Base-by-base conservation (phyloP, 2,329 filamentous ascomycete species). In the Fusarium sp. region DNA sequence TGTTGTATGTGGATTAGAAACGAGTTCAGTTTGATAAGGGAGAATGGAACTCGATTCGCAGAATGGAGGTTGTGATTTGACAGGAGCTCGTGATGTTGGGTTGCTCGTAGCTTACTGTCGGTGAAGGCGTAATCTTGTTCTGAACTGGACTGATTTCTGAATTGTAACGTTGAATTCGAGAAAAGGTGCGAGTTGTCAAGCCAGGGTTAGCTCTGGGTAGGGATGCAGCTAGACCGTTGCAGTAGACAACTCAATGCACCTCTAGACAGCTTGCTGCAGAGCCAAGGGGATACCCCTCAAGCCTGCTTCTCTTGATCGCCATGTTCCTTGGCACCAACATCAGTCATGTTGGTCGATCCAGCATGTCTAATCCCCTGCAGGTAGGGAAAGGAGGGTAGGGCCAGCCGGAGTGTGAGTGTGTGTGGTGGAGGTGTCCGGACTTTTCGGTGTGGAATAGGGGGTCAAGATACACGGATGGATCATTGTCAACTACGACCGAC, bases 11-110 rank as follows among this genome's bases (percentile, higher is more conserved):
- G 61, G 64, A 67, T 42, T 61, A 69, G 62, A 56, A 64, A 58
- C 55, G 65, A 69, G 71, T 51, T 69, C 51, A 55, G 49, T 58
- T 71, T 68, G 64, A 57, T 71, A 46, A 46, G 56, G 46, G 68
- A 25, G 40, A 61, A 53, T 13, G 31, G 44, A 40, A 44, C 36
- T 53, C 27, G 33, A 14, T 64, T 53, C 25, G n/a, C 54, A 20
- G 18, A 49, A 27, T 49, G 44, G 49, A 51, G 49, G 16, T 11
- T 51, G 29, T 51, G 49, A 33, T 18, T 51, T 51, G 29, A 34
- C 27, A 33, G 18, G 14, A 1, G 16, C 14, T 29, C 2, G 42
- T 49, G 44, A 49, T 27, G 18, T 23, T 18, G 13, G n/a, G 23
- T 49, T 27, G 44, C 23, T 49, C 14, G 23, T 29, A 49, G 44